Evolutionary conservation across 768 basidiomycete species (phyloP).

Genomic region (Glaciozyma antarctica): DNA sequence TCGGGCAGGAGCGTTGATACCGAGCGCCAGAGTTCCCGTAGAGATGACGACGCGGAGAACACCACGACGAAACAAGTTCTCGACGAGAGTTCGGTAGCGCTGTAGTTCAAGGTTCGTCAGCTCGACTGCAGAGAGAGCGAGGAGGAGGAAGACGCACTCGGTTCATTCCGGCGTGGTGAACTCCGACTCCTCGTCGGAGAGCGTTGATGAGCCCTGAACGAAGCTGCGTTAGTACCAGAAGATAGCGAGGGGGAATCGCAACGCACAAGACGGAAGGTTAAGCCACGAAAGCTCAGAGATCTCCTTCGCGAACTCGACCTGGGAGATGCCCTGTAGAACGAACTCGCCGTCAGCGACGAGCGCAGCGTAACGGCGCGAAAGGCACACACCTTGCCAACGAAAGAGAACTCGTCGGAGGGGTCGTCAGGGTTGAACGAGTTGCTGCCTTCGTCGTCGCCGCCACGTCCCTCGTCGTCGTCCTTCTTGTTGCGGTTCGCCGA

Average conservation of each 20-base stretch:
- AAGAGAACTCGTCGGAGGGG: conserved; percentile 54
- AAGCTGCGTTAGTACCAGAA: not conserved
- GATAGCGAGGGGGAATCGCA: not conserved
- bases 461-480: conserved; percentile 31
- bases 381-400: conserved; percentile 43
- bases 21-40: conserved; percentile 63
- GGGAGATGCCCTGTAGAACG: conserved; percentile 41
- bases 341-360: not conserved
- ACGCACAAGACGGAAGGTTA: conserved; percentile 20
- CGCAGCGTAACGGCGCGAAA: not conserved
- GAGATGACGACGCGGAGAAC: conserved; percentile 59
- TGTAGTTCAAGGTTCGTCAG: not conserved
- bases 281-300: conserved; percentile 41
- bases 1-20: conserved; percentile 64
- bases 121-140: too few species aligned
- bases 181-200: conserved; percentile 54
- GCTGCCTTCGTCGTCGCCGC: conserved; percentile 45
- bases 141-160: conserved; percentile 35
- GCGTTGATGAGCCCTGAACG: conserved; percentile 46
- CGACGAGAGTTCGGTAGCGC: conserved; percentile 50
- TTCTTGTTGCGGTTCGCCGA: conserved; percentile 35
- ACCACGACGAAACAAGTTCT: conserved; percentile 54
- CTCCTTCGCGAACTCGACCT: conserved; percentile 48
- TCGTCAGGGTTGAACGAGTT: conserved; percentile 51
- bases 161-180: conserved; percentile 64